phyloP scores from a whole-genome alignment of 345 rosid genomes.

The Garcia nutans region DNA sequence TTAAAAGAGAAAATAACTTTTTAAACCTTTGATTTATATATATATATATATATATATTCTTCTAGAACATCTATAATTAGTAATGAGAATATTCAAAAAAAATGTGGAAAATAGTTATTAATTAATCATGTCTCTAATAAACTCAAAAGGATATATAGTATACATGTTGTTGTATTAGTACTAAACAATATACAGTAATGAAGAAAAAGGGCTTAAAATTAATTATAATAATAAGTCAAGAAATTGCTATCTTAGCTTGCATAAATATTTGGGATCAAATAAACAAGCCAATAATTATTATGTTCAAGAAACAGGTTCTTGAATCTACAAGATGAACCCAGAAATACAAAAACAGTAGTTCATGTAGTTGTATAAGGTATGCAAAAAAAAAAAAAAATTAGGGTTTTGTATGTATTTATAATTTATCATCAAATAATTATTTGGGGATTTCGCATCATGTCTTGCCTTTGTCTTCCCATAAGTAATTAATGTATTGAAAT shows the following conservation, averaged over 20 bases:
- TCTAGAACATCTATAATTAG: too few relatives aligned
- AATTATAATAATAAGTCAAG: neutral
- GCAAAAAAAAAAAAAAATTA: neutral
- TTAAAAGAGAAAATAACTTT: too few relatives aligned
- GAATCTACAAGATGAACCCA: conserved; percentile 3
- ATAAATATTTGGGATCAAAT: conserved; percentile 2
- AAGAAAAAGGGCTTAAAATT: neutral
- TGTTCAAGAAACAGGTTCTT: conserved; percentile 13
- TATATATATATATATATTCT: too few relatives aligned
- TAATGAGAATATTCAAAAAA: too few relatives aligned
- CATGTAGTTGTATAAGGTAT: neutral
- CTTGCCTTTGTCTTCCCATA: conserved; percentile 29
- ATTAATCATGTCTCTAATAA: too few relatives aligned
- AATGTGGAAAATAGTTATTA: too few relatives aligned
- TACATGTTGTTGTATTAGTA: neutral
- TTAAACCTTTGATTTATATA: too few relatives aligned
- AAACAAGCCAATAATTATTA: conserved; percentile 20
- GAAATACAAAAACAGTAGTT: conserved; percentile 1
- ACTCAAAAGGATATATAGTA: too few relatives aligned
- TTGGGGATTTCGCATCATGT: conserved; percentile 38
- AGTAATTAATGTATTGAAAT: conserved; percentile 2
- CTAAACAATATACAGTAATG: neutral
- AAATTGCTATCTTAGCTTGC: neutral
- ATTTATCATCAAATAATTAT: conserved; percentile 16
- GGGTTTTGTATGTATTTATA: conserved; percentile 7